phyloP scores from a whole-genome alignment of 148 eudicot species.

The Limonium bicolor region DNA sequence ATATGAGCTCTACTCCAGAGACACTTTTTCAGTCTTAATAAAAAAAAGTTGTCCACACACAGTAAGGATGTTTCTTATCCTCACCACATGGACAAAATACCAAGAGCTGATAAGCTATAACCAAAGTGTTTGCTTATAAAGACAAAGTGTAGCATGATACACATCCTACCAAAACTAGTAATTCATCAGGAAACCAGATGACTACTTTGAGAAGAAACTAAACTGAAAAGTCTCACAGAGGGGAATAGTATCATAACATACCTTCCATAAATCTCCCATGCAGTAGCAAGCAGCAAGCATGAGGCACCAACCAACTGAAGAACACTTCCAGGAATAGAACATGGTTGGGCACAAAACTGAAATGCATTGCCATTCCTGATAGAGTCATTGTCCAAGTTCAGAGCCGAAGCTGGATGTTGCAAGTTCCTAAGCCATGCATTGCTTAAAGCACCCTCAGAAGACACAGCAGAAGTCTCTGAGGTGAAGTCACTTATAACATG shows the following conservation, averaged over 20 bases:
- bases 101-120: no score
- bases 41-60: no score
- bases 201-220: background rate
- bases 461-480: conserved; percentile 37
- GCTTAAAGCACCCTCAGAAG: conserved; percentile 68
- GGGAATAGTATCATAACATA: conserved; percentile 12
- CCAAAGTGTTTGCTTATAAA: no score
- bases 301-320: conserved; percentile 67
- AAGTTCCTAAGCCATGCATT: conserved; percentile 69
- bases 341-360: conserved; percentile 59
- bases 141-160: no score
- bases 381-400: conserved; percentile 33
- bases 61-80: no score
- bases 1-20: no score
- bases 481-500: conserved; percentile 51
- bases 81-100: no score
- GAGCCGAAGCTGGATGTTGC: conserved; percentile 31
- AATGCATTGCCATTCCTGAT: conserved; percentile 16
- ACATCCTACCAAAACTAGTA: no score
- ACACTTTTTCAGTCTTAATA: no score
- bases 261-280: conserved; percentile 98
- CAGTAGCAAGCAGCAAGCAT: conserved; percentile 63
- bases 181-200: no score
- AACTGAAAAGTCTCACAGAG: background rate
- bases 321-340: conserved; percentile 61